These are phyloP conservation scores for Echeveria elegans DNA, from an alignment of 164 flowering plant species.

Conservation along the genomic window DNA sequence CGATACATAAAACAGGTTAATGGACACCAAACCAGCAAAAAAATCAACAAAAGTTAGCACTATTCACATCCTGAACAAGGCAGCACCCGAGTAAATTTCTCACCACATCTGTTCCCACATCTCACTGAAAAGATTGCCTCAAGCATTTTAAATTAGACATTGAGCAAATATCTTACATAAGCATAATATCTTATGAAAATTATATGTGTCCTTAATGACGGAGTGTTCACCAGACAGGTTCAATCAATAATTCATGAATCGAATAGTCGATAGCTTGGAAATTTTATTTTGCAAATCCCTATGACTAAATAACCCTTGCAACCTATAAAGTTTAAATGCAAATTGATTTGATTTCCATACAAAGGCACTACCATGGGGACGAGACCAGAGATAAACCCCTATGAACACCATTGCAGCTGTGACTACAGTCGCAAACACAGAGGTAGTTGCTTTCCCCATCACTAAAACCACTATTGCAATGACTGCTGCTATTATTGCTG, in stretches of 20 bases:
- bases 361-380: constrained; percentile 5
- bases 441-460: constrained; percentile 2
- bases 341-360: neutral
- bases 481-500: constrained; percentile 3
- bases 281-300: neutral
- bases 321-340: neutral
- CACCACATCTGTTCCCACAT: neutral
- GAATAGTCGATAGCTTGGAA: too few relatives aligned
- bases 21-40: constrained; percentile 3
- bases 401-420: constrained; percentile 6
- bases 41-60: neutral
- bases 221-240: neutral
- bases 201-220: neutral
- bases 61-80: neutral
- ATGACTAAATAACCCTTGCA: neutral
- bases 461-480: constrained; percentile 7
- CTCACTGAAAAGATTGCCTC: neutral
- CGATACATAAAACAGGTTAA: neutral
- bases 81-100: neutral
- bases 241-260: too few relatives aligned
- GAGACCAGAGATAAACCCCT: constrained; percentile 8
- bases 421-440: constrained; percentile 2
- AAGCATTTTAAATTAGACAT: neutral
- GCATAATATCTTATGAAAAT: neutral
- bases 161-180: neutral